Evolutionary conservation across 345 rosid genomes (phyloP), one percentile per base, ranked within the genome.

Genomic region (Citropsis articulata): DNA sequence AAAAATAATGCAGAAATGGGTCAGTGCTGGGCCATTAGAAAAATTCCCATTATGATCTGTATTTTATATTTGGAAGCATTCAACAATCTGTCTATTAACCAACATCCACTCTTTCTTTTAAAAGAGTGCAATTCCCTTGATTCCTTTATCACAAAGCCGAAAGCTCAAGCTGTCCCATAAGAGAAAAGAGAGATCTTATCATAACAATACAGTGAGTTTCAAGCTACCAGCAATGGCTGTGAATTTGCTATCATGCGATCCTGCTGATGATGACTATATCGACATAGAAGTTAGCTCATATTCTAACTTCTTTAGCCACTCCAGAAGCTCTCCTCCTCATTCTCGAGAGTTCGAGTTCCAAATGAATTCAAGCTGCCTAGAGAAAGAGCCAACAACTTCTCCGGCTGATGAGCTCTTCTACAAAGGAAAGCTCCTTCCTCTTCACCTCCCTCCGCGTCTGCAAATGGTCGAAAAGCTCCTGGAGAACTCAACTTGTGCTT

Each of bases 371-470:
- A 31, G 80, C 75, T 59, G 86, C 68, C 70, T 66, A 9, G 91
- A 86, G 36, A 87, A 36, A 79, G 89, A 87, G 48, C 74, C 83
- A 5, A 83, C 89, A 27, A 80, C 92, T 77, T 94, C 93, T 28
- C 97, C 97, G 1, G 99, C 99, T 2, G 99, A 96, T 65, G 95
- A 94, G 70, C 98, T 96, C 62, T 96, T 96, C 86, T 94, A 89
- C 95, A 94, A 88, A 68, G 99, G 99, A 48, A 92, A 91, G 79
- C 95, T 96, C 45, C 98, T 94, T 45, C 99, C 99, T 72, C 97
- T 96, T 63, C 97, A 88, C 78, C 88, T 90, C 35, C 94, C 92
- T 69, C 93, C 91, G 2, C 89, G 97, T 53, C 82, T 88, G 13
- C 91, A 90, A 78, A 91, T 90, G 94, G 92, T 93, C 22, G 85